These are phyloP conservation scores for Aspergillus nidulans DNA, from an alignment of 495 filamentous ascomycete genomes.

Conservation along the genomic window DNA sequence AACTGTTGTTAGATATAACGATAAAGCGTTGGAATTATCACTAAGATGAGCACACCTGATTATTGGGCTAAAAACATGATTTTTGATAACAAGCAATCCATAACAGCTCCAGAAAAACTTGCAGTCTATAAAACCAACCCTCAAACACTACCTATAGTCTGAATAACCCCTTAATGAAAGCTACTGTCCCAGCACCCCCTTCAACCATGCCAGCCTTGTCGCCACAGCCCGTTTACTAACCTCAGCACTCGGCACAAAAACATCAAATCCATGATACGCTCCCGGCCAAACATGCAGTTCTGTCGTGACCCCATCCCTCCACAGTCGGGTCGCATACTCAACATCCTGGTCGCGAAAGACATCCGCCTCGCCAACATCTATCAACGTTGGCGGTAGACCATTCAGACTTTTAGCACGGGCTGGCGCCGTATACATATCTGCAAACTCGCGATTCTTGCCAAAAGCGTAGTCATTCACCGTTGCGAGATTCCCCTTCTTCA, in stretches of 20 bases:
- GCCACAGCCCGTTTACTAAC: not conserved
- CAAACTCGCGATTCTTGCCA: not conserved
- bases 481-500: slow-evolving; percentile 25
- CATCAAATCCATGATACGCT: slow-evolving; percentile 44
- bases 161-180: not conserved
- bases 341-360: slow-evolving; percentile 42
- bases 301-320: slow-evolving; percentile 31
- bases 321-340: slow-evolving; percentile 34
- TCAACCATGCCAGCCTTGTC: not conserved
- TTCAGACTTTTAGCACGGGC: slow-evolving; percentile 9
- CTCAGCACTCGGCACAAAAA: slow-evolving; percentile 11
- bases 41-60: too few relatives aligned
- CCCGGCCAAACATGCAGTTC: slow-evolving; percentile 52
- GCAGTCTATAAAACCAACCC: not conserved
- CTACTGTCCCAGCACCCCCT: not conserved
- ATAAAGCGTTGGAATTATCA: too few relatives aligned
- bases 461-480: not conserved
- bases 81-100: too few relatives aligned
- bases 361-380: slow-evolving; percentile 21
- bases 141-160: not conserved
- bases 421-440: slow-evolving; percentile 3
- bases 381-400: slow-evolving; percentile 19
- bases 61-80: too few relatives aligned
- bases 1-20: too few relatives aligned
- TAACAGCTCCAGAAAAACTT: too few relatives aligned